These are phyloP conservation scores for Suillus subluteus DNA, from an alignment of 768 basidiomycete genomes.

Conservation along the genomic window DNA sequence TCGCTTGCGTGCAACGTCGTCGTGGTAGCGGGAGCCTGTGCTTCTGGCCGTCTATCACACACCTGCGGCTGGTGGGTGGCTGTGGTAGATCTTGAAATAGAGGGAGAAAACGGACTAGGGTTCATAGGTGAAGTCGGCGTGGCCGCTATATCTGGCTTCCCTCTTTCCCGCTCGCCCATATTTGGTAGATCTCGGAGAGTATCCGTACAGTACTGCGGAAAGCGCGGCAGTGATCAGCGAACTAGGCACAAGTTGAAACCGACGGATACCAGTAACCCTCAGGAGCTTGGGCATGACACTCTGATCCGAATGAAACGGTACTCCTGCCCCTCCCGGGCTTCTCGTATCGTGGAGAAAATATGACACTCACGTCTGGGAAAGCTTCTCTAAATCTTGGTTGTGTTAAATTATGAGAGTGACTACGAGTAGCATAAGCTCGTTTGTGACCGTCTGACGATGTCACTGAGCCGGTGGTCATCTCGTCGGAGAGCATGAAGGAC, in stretches of 20 bases:
- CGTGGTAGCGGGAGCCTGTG: constrained; percentile 11
- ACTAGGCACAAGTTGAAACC: constrained; percentile 18
- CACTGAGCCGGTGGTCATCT: constrained; percentile 95
- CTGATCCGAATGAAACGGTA: constrained; percentile 18
- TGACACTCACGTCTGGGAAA: constrained; percentile 79
- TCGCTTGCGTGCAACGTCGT: constrained; percentile 22
- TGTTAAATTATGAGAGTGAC: constrained; percentile 84
- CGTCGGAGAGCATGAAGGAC: constrained; percentile 94
- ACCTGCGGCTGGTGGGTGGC: constrained; percentile 27
- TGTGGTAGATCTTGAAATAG: constrained; percentile 22
- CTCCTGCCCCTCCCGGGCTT: constrained; percentile 26
- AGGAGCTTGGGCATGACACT: constrained; percentile 13
- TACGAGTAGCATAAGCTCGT: constrained; percentile 70
- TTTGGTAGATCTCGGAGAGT: constrained; percentile 80
- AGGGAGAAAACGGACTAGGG: constrained; percentile 21
- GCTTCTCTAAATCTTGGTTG: constrained; percentile 84
- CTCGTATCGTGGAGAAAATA: constrained; percentile 17
- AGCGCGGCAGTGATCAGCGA: constrained; percentile 22
- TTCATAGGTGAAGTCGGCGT: constrained; percentile 27
- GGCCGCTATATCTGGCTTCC: constrained; percentile 42
- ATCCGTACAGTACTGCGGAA: constrained; percentile 67
- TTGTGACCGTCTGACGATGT: constrained; percentile 82
- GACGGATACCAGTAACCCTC: constrained; percentile 22
- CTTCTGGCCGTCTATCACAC: constrained; percentile 25
- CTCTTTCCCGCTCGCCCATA: constrained; percentile 85